Evolutionary conservation across 2,329 filamentous ascomycete species (phyloP), one percentile per base, ranked within the genome.

Genomic region (Venturia aucupariae): DNA sequence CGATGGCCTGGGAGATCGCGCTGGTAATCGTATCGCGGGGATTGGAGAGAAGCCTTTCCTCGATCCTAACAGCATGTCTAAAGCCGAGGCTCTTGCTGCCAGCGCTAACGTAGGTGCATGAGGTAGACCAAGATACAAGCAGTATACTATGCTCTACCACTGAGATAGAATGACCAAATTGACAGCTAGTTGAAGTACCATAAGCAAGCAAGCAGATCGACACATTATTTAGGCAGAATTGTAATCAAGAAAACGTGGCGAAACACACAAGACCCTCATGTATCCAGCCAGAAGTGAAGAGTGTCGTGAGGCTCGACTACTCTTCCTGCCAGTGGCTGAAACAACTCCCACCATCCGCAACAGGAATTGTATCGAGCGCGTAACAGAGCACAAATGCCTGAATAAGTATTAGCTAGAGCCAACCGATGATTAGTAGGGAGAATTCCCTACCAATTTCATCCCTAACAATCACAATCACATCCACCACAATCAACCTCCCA

Each of bases 41-140:
- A 74, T 85, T 3, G 82, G 82, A 0, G 83, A 86, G 73, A 77
- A 73, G 67, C 83, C 84, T 1, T 86, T 81, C 67, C 70, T 83
- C 4, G 82, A 85, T 66, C 77, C 81, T 0, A 74, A 77, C 11
- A 84, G 81, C 68, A 78, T 35, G 3, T 62, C 60, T 17, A 46
- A 51, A 32, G 15, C 24, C 17, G 42, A 46, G 22, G 60, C 60
- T 27, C 41, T 62, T 35, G 27, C 59, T 46, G 57, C 48, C 17
- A 32, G 24, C n/a, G 48, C 4, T 7, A 0, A 35, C 11, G 8
- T 15, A n/a, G 13, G 51, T 41, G 39, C 39, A 22, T 7, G 13
- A n/a, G 4, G 30, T 10, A 2, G 51, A 22, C 35, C 13, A 8
- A 32, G 11, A 4, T 32, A 32, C 11, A n/a, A 8, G 1, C 15